Evolutionary conservation across 1,284 basidiomycete genomes (phyloP), one percentile per base, ranked within the genome.

Genomic region (Malassezia caprae): DNA sequence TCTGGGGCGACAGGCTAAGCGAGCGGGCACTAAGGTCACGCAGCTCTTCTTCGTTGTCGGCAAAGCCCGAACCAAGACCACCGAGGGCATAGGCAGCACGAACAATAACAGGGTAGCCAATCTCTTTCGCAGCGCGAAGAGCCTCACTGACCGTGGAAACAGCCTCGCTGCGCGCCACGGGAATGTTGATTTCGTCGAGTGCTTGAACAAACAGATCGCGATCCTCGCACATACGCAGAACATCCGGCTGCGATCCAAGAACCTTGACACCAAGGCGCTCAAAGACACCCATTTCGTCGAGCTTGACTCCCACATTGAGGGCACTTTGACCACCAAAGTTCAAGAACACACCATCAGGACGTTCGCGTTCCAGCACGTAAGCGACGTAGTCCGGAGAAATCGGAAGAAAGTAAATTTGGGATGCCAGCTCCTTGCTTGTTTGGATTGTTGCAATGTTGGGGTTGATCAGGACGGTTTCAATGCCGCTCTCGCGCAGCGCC

Each of bases 261-360:
- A 99, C 94, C 76, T 87, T 83, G 58, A 98, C 85, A 58, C 91
- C 91, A 35, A 99, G 80, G 58, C 93, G 83, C 69, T 98, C 93
- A 51, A 98, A 80, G 34, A 98, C 81, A 72, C 93, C 94, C 94
- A 98, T 98, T 72, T 85, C 86, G 77, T 98, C 93, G 52, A 99
- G 83, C 75, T 87, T 88, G 69, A 98, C 91, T 69, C 94, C 94
- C 64, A 98, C 94, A 75, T 98, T 99, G 59, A 99, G 80, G 8
- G 94, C 94, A 66, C 87, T 90, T 77, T 98, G 94, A 34, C 94
- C 94, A 76, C 94, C 94, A 69, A 99, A 99, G 8, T 94, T 98
- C 60, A 99, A 82, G 30, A 98, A 80, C 62, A 99, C 88, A 64
- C 94, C 94, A 72, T 98, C 94, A 0, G 94, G 94, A 11, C 90